A percentile compares a stretch with the other conserved stretches of the same genome.
Conservation (phyloP, 2,329 filamentous ascomycete genomes). For the Aspergillus ibericus region DNA sequence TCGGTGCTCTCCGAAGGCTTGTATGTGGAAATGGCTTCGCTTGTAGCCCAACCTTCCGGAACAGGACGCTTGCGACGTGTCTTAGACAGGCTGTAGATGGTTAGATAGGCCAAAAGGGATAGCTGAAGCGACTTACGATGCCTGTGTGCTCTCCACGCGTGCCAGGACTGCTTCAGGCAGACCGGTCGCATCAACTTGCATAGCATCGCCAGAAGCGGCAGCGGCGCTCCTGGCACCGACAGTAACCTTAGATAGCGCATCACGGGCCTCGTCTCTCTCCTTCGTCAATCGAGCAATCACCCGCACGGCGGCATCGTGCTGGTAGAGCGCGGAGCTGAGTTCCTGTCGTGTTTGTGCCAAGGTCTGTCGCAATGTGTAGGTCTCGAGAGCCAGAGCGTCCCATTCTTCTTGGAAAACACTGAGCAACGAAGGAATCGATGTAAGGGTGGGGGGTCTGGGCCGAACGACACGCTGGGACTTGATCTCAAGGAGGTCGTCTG, state of each 20-base stretch:
- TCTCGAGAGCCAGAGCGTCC: constrained; percentile 90
- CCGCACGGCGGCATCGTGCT: constrained; percentile 93
- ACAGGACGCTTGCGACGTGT: constrained; percentile 85
- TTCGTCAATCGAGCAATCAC: constrained; percentile 89
- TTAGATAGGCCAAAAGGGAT: constrained; percentile 19
- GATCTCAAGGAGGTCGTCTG: constrained; percentile 84
- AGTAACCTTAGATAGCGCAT: constrained; percentile 82
- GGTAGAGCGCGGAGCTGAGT: constrained; percentile 88
- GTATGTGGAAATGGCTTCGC: constrained; percentile 67
- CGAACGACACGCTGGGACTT: constrained; percentile 80
- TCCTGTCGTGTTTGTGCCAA: constrained; percentile 88
- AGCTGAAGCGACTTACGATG: constrained; percentile 59
- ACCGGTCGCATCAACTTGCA: constrained; percentile 84
- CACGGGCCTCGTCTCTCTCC: constrained; percentile 88
- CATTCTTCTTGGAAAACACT: constrained; percentile 97
- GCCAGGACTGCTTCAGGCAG: constrained; percentile 70
- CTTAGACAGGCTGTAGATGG: constrained; percentile 68
- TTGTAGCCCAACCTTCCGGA: constrained; percentile 79
- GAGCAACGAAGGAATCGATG: constrained; percentile 91
- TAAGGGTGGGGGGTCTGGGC: constrained; percentile 87
- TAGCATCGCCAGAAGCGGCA: constrained; percentile 66
- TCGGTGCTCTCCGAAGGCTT: constrained; percentile 56
- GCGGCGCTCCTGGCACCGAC: constrained; percentile 59
- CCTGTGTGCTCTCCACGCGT: constrained; percentile 77
- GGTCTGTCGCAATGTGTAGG: constrained; percentile 86